Evolutionary conservation across 441 rosid genomes (phyloP), one percentile per base, ranked within the genome.

Genomic region (Populus hybrid): DNA sequence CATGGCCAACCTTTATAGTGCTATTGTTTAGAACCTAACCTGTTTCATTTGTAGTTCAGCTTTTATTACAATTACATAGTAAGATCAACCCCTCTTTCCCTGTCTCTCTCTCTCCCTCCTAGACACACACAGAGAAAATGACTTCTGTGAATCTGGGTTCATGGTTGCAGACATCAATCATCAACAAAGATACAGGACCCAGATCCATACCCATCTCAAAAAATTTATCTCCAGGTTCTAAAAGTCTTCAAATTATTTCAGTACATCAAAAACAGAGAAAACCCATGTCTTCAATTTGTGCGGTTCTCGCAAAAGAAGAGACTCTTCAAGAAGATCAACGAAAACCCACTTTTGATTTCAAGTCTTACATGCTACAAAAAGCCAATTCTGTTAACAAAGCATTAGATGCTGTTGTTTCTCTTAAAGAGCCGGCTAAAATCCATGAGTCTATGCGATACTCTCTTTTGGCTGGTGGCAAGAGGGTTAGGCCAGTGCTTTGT

Each of bases 391-490:
- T 93, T 50, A 91, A 91, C 79, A 91, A 82, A 67, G 97, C 98
- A 12, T 73, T 95, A 3, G 94, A 89, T 18, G 75, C 82, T 1
- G 86, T 94, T 12, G 88, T 95, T 5, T 83, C 91, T 9, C 83
- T 93, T 71, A 82, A 87, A 3, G 89, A 89, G 1, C 94, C 96
- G 6, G 75, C 80, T 59, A 92, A 89, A 84, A 92, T 95, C 79
- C 94, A 92, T 63, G 94, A 93, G 69, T 88, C 97, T 1, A 95
- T 95, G 97, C 87, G 99, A 2, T 93, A 92, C 84, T 95, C 98
- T 35, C 90, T 95, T 10, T 83, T 95, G 38, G 97, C 93, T 36
- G 93, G 92, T 8, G 94, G 96, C 38, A 95, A 95, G 86, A 79
- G 98, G 34, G 94, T 93, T 36, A 85, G 97, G 18, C 97, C 97